Percentiles rank a stretch among this genome's conserved stretches.
Conservation (phyloP, 2,329 filamentous ascomycete species). For the Diaporthe sp. region DNA sequence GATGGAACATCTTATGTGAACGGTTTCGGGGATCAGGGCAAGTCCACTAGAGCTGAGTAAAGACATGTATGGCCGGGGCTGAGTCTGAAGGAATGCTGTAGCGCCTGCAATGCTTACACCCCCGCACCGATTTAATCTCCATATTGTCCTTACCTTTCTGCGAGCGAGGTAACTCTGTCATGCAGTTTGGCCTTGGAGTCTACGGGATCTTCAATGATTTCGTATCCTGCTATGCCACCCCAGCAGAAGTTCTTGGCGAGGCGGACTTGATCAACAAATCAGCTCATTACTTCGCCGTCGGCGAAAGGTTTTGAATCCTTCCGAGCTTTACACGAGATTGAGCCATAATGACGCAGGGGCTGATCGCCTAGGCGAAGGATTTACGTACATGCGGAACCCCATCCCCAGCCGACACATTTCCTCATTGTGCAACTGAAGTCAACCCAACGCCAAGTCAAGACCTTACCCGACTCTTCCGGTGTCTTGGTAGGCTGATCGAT, state of each 20-base stretch:
- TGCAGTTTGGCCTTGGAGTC: background rate
- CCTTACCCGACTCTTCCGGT: background rate
- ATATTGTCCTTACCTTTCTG: background rate
- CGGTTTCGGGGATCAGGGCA: background rate
- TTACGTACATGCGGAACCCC: background rate
- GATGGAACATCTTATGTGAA: background rate
- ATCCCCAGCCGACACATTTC: background rate
- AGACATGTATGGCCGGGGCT: background rate
- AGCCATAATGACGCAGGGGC: background rate
- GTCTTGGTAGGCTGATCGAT: background rate
- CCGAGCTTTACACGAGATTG: background rate
- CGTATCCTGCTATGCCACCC: background rate
- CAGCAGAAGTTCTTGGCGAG: background rate
- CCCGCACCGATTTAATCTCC: background rate
- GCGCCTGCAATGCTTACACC: background rate
- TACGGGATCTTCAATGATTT: background rate
- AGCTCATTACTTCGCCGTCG: background rate
- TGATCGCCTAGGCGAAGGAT: background rate
- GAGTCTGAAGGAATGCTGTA: slow-evolving; percentile 7
- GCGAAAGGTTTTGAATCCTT: background rate
- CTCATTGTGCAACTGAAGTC: background rate
- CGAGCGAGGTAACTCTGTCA: too few relatives aligned
- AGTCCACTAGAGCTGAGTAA: too few relatives aligned
- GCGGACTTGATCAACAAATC: background rate
- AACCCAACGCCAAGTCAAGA: background rate